Evolutionary conservation across 2,329 filamentous ascomycete species (phyloP).

Genomic region (Trichocomaceae sp.): DNA sequence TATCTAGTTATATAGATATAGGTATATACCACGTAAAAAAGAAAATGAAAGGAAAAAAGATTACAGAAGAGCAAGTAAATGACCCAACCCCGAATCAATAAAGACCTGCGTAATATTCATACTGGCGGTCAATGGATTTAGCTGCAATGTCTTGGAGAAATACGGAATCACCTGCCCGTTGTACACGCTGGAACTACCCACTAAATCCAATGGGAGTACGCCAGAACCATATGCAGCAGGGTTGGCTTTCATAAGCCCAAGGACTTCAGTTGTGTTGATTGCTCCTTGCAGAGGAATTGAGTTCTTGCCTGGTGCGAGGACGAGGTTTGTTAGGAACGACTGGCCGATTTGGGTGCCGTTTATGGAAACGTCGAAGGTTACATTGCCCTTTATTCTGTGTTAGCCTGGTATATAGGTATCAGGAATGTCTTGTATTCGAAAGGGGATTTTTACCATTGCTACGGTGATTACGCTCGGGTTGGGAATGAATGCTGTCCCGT

Average conservation of each 20-base stretch:
- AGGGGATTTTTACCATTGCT: constrained; percentile 36
- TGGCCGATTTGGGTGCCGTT: constrained; percentile 45
- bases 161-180: constrained; percentile 48
- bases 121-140: constrained; percentile 40
- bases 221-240: constrained; percentile 38
- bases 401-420: not conserved
- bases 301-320: constrained; percentile 51
- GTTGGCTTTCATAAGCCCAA: constrained; percentile 22
- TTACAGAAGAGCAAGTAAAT: not conserved
- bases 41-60: not conserved
- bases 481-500: constrained; percentile 50
- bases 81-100: constrained; percentile 5
- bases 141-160: constrained; percentile 46
- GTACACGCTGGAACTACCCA: constrained; percentile 44
- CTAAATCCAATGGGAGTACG: constrained; percentile 46
- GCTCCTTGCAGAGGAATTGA: constrained; percentile 44
- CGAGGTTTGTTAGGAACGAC: constrained; percentile 45
- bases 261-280: constrained; percentile 40
- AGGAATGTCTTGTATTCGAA: too few relatives aligned
- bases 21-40: too few relatives aligned
- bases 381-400: constrained; percentile 39
- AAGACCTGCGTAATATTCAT: constrained; percentile 40
- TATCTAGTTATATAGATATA: too few relatives aligned
- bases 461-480: constrained; percentile 55
- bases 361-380: constrained; percentile 49